These are phyloP conservation scores for Plasmodium malariae DNA, from an alignment of 169 alveolate genomes.

Conservation along the genomic window DNA sequence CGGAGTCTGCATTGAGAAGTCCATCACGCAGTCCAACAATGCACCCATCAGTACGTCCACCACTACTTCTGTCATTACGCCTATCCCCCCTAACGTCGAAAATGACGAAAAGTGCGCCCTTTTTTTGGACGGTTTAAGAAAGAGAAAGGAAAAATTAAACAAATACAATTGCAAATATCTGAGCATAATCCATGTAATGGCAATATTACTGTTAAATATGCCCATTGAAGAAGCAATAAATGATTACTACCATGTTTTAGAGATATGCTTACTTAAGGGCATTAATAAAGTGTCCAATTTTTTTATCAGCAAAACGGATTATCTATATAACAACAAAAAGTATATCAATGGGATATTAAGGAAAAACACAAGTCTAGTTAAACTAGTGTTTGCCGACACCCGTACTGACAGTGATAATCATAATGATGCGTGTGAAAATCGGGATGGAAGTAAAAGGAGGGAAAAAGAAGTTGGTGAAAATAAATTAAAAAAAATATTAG, in stretches of 20 bases:
- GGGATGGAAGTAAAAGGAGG: background rate
- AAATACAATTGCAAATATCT: constrained; percentile 61
- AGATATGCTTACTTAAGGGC: constrained; percentile 48
- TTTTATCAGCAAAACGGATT: constrained; percentile 35
- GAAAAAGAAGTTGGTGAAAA: background rate
- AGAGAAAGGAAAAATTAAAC: constrained; percentile 1
- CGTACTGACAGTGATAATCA: too few relatives aligned
- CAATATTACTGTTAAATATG: constrained; percentile 33
- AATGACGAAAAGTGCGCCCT: too few relatives aligned
- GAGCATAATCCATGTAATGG: constrained; percentile 26
- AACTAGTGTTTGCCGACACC: constrained; percentile 3
- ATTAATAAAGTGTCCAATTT: constrained; percentile 43
- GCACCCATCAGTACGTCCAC: too few relatives aligned
- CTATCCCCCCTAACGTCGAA: too few relatives aligned
- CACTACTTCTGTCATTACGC: too few relatives aligned
- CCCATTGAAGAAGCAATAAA: constrained; percentile 4
- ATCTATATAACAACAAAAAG: constrained; percentile 19
- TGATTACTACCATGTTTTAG: constrained; percentile 1
- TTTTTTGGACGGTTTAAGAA: too few relatives aligned
- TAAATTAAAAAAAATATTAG: background rate
- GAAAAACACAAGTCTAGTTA: constrained; percentile 4
- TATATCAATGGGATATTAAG: constrained; percentile 31
- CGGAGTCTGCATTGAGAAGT: too few relatives aligned
- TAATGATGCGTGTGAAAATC: background rate
- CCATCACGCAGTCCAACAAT: too few relatives aligned